phyloP scores from a whole-genome alignment of 306 rosid genomes.

The Sicyos baderoa region DNA sequence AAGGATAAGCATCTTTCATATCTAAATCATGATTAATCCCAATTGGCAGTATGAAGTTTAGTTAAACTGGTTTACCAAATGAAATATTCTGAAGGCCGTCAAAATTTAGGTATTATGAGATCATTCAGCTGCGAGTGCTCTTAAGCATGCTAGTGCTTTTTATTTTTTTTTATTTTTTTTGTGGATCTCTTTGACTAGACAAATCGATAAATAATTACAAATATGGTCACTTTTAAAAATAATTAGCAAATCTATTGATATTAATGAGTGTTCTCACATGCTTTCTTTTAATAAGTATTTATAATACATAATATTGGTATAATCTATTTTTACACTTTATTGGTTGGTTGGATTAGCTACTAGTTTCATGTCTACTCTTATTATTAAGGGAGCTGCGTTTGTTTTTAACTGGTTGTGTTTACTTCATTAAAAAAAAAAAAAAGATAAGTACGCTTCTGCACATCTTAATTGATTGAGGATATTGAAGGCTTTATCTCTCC shows the following conservation, averaged over 20 bases:
- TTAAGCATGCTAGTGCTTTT: neutral
- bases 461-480: constrained; percentile 1
- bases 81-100: neutral
- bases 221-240: no score
- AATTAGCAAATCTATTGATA: no score
- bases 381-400: neutral
- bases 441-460: neutral
- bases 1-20: constrained; percentile 1
- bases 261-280: no score
- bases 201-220: no score
- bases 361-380: constrained; percentile 2
- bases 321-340: neutral
- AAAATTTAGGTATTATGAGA: neutral
- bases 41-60: neutral
- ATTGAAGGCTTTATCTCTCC: neutral
- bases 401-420: neutral
- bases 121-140: neutral
- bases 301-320: no score
- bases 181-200: no score
- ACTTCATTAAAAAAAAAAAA: neutral
- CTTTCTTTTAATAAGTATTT: no score
- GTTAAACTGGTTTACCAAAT: neutral
- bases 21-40: neutral
- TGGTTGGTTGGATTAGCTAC: neutral
- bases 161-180: no score